These are phyloP conservation scores for Priceomyces medius DNA, from an alignment of 805 yeast genomes.

Conservation along the genomic window DNA sequence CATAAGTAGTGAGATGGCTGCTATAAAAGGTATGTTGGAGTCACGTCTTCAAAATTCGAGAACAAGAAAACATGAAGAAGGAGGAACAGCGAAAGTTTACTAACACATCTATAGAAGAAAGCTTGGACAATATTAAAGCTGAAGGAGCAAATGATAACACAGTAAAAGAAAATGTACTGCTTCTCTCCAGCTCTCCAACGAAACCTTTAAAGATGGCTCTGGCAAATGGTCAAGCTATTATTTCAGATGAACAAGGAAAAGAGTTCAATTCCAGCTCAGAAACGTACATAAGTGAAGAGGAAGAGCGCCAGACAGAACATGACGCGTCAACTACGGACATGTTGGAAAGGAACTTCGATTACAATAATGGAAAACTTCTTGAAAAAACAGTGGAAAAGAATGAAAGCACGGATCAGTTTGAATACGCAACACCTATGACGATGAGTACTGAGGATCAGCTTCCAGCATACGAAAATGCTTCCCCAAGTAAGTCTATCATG, in stretches of 20 bases:
- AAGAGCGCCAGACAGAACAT: background rate
- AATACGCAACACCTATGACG: slow-evolving; percentile 24
- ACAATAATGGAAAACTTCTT: slow-evolving; percentile 13
- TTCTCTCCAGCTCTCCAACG: slow-evolving; percentile 23
- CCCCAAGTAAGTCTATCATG: slow-evolving; percentile 43
- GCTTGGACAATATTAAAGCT: background rate
- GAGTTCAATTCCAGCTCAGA: slow-evolving; percentile 43
- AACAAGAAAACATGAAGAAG: too few relatives aligned
- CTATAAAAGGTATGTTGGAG: background rate
- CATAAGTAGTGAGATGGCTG: background rate
- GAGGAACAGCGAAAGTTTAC: too few relatives aligned
- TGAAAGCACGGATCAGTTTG: slow-evolving; percentile 23
- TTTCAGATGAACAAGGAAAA: slow-evolving; percentile 10
- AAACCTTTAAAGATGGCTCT: slow-evolving; percentile 33
- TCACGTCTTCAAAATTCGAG: background rate
- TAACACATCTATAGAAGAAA: background rate
- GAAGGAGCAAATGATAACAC: slow-evolving; percentile 6
- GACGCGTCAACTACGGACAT: slow-evolving; percentile 6
- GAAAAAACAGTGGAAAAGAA: slow-evolving; percentile 11
- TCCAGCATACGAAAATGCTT: slow-evolving; percentile 12
- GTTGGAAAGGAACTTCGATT: slow-evolving; percentile 22
- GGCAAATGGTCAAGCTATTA: slow-evolving; percentile 1
- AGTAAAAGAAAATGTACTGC: slow-evolving; percentile 11
- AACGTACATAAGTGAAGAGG: slow-evolving; percentile 38
- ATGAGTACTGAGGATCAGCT: slow-evolving; percentile 12